Base-by-base conservation (phyloP, 1,284 basidiomycete genomes). In the Chondrostereum purpureum region DNA sequence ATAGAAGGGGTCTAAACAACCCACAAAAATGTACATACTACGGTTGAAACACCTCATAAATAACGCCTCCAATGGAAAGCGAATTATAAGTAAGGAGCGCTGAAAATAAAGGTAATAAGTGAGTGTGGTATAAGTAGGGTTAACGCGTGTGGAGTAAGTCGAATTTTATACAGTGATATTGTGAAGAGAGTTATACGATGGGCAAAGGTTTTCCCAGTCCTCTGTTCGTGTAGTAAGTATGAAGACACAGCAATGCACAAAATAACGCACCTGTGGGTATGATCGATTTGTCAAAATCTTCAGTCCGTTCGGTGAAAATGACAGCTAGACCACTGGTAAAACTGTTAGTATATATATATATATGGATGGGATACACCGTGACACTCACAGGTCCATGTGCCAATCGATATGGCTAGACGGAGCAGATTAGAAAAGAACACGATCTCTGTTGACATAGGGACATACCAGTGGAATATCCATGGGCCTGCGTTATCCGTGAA, bases 401-500 rank as follows among this genome's bases (percentile, higher is more conserved):
- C 65, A 72, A 44, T 72, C 69, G 39, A n/a, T n/a, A n/a, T n/a
- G n/a, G n/a, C n/a, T n/a, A n/a, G n/a, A n/a, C n/a, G n/a, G n/a
- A n/a, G n/a, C 72, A 51, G n/a, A n/a, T n/a, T n/a, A n/a, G n/a
- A n/a, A n/a, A n/a, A n/a, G n/a, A n/a, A n/a, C n/a, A n/a, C n/a
- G n/a, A n/a, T 33, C 10, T 33, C 27, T 33, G 11, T 14, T 10
- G 14, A 10, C 10, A 10, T 14, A n/a, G 14, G 11, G n/a, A 51
- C 53, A 17, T 37, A 64, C 65, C 70, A 71, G 53, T 73, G 70
- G 20, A 73, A 52, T 52, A 73, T 61, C 70, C 72, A 73, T 3
- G 72, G 72, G 0, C 70, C 73, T 24, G 73, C 54, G 46, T 75
- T 76, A 46, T 73, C 65, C 0, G 72, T 73, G 3, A 52, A n/a